phyloP scores from a whole-genome alignment of 176 grass and related monocot species.

The Otatea glauca region DNA sequence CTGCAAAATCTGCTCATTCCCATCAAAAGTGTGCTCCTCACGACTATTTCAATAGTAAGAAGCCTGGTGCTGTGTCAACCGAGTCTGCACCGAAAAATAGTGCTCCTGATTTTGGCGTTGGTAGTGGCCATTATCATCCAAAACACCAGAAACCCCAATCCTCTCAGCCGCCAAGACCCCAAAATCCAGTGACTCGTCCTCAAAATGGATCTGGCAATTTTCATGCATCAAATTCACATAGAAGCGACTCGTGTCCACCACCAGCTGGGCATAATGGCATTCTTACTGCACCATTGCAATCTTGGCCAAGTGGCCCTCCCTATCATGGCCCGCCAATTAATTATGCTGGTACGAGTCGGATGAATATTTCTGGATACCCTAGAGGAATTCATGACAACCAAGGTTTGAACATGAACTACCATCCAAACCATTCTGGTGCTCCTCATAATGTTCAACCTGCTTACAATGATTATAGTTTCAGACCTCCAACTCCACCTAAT shows the following conservation, averaged over 20 bases:
- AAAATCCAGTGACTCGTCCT: constrained; percentile 47
- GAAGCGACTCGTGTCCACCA: constrained; percentile 53
- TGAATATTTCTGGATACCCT: constrained; percentile 67
- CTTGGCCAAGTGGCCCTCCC: constrained; percentile 53
- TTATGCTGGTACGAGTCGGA: constrained; percentile 51
- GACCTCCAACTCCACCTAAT: constrained; percentile 52
- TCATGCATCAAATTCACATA: constrained; percentile 61
- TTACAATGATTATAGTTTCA: constrained; percentile 64
- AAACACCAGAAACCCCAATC: constrained; percentile 59
- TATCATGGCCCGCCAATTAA: constrained; percentile 51
- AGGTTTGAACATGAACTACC: constrained; percentile 62
- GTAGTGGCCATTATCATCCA: constrained; percentile 38
- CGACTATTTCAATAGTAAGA: constrained; percentile 58
- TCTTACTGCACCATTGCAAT: constrained; percentile 50
- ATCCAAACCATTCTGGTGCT: constrained; percentile 52
- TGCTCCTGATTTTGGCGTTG: constrained; percentile 46
- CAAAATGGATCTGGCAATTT: constrained; percentile 56
- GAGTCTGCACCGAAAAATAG: constrained; percentile 52
- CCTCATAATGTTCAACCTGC: constrained; percentile 54
- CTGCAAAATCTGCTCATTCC: constrained; percentile 46
- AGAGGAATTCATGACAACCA: constrained; percentile 50
- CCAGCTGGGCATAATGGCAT: constrained; percentile 50
- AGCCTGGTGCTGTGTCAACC: constrained; percentile 41
- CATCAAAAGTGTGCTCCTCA: constrained; percentile 59
- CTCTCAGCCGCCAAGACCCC: constrained; percentile 48